Evolutionary conservation across 1,284 basidiomycete species (phyloP).

Genomic region (Athelia sp.): DNA sequence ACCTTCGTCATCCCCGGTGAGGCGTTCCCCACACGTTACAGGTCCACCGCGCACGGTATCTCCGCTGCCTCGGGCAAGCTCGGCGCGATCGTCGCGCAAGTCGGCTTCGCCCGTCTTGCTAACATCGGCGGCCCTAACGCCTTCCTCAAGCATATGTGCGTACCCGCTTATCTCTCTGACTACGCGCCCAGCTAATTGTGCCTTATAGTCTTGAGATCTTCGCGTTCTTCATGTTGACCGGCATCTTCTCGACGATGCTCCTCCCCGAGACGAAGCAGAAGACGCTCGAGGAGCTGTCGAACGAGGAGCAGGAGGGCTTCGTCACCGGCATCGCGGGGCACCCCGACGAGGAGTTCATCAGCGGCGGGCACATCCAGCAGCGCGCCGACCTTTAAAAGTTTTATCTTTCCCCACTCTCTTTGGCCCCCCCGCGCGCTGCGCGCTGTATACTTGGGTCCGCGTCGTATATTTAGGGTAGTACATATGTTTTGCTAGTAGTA

Average conservation of each 20-base stretch:
- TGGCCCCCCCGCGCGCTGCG: neutral
- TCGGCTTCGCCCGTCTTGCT: conserved; percentile 69
- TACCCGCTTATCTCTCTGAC: conserved; percentile 8
- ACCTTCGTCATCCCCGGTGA: conserved; percentile 84
- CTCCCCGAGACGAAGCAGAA: conserved; percentile 71
- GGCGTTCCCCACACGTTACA: conserved; percentile 83
- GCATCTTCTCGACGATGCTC: conserved; percentile 72
- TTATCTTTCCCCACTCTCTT: neutral
- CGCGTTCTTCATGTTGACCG: conserved; percentile 78
- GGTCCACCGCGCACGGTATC: conserved; percentile 82
- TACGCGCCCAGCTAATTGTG: conserved; percentile 5
- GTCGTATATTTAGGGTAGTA: neutral
- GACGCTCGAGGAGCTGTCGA: conserved; percentile 67
- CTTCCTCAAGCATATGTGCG: conserved; percentile 62
- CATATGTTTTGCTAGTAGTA: neutral
- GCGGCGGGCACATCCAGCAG: neutral
- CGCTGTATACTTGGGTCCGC: neutral
- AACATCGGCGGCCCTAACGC: conserved; percentile 59
- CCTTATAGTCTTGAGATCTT: conserved; percentile 57
- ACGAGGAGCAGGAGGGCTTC: conserved; percentile 66
- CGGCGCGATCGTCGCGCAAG: conserved; percentile 80
- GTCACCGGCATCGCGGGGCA: conserved; percentile 19
- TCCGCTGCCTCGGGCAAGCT: conserved; percentile 81
- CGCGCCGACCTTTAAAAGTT: neutral
- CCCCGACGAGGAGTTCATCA: neutral